Evolutionary conservation across 306 rosid species (phyloP).

Genomic region (Cucumis cinereus): DNA sequence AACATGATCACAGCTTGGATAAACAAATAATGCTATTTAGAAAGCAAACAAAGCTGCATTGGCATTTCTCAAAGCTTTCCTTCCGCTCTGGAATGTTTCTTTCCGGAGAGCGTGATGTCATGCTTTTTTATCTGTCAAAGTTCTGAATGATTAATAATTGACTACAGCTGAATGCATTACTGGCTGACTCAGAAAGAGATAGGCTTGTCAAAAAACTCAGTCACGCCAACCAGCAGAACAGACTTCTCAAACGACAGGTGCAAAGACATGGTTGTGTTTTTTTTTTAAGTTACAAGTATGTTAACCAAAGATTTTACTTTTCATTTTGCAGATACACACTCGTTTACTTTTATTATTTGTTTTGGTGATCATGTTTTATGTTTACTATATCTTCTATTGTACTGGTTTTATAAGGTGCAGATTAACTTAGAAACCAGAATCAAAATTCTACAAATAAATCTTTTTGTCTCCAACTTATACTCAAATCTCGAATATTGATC

Average conservation of each 20-base stretch:
- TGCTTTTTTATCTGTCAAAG: not conserved
- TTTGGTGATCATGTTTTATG: not conserved
- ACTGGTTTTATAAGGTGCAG: not conserved
- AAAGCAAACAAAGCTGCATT: not conserved
- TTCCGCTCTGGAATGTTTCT: not conserved
- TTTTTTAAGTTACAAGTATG: not conserved
- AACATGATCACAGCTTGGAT: not conserved
- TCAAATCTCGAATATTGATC: not conserved
- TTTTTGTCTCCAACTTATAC: not conserved
- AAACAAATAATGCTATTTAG: not conserved
- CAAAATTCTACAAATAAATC: not conserved
- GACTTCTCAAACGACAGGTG: conserved; percentile 93
- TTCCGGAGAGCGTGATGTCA: not conserved
- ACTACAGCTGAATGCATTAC: conserved; percentile 46
- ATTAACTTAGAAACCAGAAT: not conserved
- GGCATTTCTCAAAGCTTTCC: not conserved
- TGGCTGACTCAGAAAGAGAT: conserved; percentile 61
- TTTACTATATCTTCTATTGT: conserved; percentile 1
- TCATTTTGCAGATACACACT: not conserved
- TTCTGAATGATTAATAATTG: not conserved
- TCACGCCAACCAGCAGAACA: conserved; percentile 86
- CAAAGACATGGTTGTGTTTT: not conserved
- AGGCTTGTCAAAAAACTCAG: conserved; percentile 65
- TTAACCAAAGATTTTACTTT: not conserved
- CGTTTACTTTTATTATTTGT: not conserved